phyloP scores from a whole-genome alignment of 352 stramenopile species.

The Globisporangium rhizosaccharum region DNA sequence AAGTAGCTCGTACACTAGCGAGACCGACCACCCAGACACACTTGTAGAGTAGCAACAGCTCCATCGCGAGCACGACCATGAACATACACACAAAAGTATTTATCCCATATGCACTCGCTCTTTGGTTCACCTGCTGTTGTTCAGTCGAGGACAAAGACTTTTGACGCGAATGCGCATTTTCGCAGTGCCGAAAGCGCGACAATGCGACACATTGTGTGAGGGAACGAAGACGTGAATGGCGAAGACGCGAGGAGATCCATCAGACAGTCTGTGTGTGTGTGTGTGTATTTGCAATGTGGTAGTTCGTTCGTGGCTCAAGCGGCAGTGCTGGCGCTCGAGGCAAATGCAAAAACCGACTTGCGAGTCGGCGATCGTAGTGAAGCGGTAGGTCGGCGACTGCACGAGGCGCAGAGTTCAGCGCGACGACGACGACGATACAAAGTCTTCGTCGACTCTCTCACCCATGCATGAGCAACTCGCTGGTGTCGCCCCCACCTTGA shows the following conservation, averaged over 20 bases:
- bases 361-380: neutral
- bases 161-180: too few species aligned
- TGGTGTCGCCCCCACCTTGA: neutral
- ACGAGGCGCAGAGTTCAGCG: too few species aligned
- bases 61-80: too few species aligned
- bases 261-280: neutral
- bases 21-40: neutral
- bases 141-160: too few species aligned
- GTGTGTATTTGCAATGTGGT: neutral
- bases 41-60: neutral
- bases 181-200: too few species aligned
- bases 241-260: neutral
- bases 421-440: neutral
- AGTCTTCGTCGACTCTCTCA: too few species aligned
- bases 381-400: neutral
- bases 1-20: constrained; percentile 1
- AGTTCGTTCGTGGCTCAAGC: neutral
- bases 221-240: too few species aligned
- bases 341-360: neutral
- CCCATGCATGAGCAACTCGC: too few species aligned
- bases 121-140: too few species aligned
- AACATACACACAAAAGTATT: too few species aligned
- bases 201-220: too few species aligned
- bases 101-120: too few species aligned
- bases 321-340: neutral